These are phyloP conservation scores for Arthrocladium fulminans DNA, from an alignment of 2,329 filamentous ascomycete species.

Conservation along the genomic window DNA sequence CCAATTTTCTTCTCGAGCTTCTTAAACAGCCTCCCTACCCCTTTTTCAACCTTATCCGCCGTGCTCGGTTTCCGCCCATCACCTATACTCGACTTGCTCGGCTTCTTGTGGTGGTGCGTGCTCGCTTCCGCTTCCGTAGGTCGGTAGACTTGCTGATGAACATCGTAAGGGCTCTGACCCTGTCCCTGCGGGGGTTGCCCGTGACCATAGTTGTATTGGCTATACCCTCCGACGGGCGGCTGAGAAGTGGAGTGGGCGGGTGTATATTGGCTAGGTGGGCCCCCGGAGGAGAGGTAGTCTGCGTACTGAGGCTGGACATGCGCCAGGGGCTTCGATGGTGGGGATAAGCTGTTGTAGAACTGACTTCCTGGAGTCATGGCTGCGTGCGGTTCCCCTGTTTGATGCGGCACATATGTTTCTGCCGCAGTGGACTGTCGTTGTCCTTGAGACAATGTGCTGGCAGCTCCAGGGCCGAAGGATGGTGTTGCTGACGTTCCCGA, in stretches of 20 bases:
- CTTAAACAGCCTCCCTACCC: conserved; percentile 38
- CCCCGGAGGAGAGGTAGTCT: conserved; percentile 24
- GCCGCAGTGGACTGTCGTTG: conserved; percentile 16
- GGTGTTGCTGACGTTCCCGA: conserved; percentile 17
- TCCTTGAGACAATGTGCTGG: conserved; percentile 7
- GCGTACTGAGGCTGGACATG: conserved; percentile 28
- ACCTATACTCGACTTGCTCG: conserved; percentile 12
- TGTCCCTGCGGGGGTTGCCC: conserved; percentile 13
- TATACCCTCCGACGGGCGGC: conserved; percentile 30
- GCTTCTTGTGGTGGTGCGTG: conserved; percentile 28
- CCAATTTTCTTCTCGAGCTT: conserved; percentile 35
- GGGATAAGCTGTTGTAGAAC: conserved; percentile 21
- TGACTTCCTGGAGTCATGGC: conserved; percentile 24
- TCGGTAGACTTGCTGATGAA: conserved; percentile 40
- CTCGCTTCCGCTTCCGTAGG: conserved; percentile 37
- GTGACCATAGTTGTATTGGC: conserved; percentile 35
- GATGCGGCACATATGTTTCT: conserved; percentile 15
- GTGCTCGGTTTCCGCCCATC: conserved; percentile 25
- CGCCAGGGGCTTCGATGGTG: conserved; percentile 24
- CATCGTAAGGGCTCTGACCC: conserved; percentile 29
- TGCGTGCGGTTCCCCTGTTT: conserved; percentile 16
- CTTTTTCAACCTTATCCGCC: conserved; percentile 33
- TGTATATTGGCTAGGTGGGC: conserved; percentile 21
- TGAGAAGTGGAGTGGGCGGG: conserved; percentile 5
- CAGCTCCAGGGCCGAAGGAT: conserved; percentile 10